Evolutionary conservation across 371 early-diverging fungal species (phyloP).

Genomic region (Mucor velutinosus): DNA sequence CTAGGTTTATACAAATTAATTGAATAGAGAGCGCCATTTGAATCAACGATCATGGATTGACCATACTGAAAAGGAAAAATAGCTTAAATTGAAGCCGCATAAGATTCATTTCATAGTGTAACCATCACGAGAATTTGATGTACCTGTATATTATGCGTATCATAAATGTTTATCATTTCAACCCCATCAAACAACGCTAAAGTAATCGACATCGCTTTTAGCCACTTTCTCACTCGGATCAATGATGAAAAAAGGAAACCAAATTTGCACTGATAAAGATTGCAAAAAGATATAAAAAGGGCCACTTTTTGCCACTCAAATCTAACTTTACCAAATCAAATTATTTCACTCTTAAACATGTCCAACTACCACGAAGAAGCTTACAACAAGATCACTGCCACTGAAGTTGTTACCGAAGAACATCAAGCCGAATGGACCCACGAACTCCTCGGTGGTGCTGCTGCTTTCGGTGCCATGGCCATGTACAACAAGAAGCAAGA

Average conservation of each 20-base stretch:
- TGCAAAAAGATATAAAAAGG: slow-evolving; percentile 3
- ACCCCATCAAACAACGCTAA: background rate
- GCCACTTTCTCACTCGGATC: slow-evolving; percentile 4
- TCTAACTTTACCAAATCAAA: background rate
- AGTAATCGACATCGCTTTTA: background rate
- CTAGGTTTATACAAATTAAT: slow-evolving; percentile 4
- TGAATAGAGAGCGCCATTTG: background rate
- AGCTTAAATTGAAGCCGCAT: slow-evolving; percentile 1
- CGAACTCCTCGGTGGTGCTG: slow-evolving; percentile 49
- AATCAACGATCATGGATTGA: background rate
- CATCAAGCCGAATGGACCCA: slow-evolving; percentile 42
- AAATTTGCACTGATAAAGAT: background rate
- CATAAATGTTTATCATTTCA: background rate
- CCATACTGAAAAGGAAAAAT: background rate
- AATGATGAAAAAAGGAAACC: slow-evolving; percentile 7
- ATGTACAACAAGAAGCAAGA: slow-evolving; percentile 32
- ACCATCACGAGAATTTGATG: slow-evolving; percentile 4
- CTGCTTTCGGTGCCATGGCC: slow-evolving; percentile 52
- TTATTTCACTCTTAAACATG: slow-evolving; percentile 14
- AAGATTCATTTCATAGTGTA: background rate
- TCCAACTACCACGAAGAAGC: slow-evolving; percentile 41
- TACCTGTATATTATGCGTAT: background rate
- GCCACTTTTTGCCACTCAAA: background rate
- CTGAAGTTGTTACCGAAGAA: slow-evolving; percentile 17
- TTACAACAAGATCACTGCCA: slow-evolving; percentile 25